phyloP scores from a whole-genome alignment of 177 flowering plant genomes.

The Vitis hybrid region DNA sequence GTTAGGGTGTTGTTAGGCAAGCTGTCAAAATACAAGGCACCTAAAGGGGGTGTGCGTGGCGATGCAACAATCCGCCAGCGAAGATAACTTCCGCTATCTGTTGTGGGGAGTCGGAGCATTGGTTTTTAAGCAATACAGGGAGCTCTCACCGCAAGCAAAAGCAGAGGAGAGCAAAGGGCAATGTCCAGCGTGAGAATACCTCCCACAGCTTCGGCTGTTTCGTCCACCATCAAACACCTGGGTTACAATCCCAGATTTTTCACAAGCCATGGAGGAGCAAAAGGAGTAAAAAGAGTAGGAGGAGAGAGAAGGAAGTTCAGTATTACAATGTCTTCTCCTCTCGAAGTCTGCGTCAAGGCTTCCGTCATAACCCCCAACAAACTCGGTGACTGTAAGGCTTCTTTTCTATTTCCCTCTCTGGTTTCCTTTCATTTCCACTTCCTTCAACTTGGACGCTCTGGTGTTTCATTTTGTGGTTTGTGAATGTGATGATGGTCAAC shows the following conservation, averaged over 20 bases:
- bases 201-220: conserved; percentile 19
- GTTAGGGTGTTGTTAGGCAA: too few relatives aligned
- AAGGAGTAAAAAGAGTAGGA: too few relatives aligned
- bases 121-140: too few relatives aligned
- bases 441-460: not conserved
- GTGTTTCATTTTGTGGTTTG: not conserved
- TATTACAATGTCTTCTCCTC: conserved; percentile 41
- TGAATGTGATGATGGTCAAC: too few relatives aligned
- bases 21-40: too few relatives aligned
- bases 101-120: too few relatives aligned
- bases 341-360: conserved; percentile 75
- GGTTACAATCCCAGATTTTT: conserved; percentile 7
- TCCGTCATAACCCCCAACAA: conserved; percentile 58
- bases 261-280: too few relatives aligned
- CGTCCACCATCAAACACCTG: conserved; percentile 36
- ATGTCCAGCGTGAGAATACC: not conserved
- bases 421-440: conserved; percentile 5
- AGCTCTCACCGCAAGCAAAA: too few relatives aligned
- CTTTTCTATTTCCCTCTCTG: not conserved
- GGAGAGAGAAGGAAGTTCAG: conserved; percentile 15
- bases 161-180: too few relatives aligned
- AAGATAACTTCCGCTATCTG: too few relatives aligned
- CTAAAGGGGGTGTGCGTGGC: too few relatives aligned
- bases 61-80: too few relatives aligned
- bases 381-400: conserved; percentile 72